Percentiles rank a stretch among this genome's conserved stretches.
phyloP scores from a whole-genome alignment of 257 asterid genomes.

The Handroanthus guayacan region DNA sequence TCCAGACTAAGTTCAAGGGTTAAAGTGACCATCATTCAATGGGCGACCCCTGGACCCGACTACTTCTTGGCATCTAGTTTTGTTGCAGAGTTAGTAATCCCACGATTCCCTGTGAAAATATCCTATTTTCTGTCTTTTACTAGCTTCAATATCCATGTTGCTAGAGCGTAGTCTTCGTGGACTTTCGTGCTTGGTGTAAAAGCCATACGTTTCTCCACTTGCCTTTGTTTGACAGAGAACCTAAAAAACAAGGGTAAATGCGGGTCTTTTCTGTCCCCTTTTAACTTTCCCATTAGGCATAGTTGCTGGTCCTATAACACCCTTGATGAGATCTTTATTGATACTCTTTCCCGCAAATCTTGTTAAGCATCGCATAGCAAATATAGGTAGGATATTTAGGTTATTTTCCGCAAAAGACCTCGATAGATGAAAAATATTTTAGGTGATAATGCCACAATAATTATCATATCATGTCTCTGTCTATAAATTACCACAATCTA shows the following conservation, averaged over 20 bases:
- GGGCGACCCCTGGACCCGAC: constrained; percentile 1
- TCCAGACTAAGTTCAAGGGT: background rate
- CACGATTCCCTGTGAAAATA: constrained; percentile 22
- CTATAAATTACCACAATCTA: background rate
- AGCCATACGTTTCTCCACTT: constrained; percentile 42
- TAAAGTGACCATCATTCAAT: background rate
- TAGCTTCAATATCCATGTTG: constrained; percentile 28
- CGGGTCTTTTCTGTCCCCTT: constrained; percentile 29
- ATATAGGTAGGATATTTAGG: constrained; percentile 7
- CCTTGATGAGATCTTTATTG: background rate
- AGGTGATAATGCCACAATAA: background rate
- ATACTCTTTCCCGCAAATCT: background rate
- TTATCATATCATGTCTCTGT: background rate
- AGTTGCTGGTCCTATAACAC: background rate
- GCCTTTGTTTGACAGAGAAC: constrained; percentile 34
- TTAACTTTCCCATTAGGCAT: constrained; percentile 20
- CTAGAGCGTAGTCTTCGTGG: constrained; percentile 24
- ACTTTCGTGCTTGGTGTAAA: constrained; percentile 20
- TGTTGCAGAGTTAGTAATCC: constrained; percentile 13
- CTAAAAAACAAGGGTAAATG: constrained; percentile 18
- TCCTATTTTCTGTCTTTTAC: constrained; percentile 19
- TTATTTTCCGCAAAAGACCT: background rate
- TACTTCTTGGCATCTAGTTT: constrained; percentile 16
- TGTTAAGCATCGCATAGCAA: background rate
- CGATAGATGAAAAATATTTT: background rate